Conservation (phyloP, 192 early-diverging fungal species). For the Gryganskiella cystojenkinii region DNA sequence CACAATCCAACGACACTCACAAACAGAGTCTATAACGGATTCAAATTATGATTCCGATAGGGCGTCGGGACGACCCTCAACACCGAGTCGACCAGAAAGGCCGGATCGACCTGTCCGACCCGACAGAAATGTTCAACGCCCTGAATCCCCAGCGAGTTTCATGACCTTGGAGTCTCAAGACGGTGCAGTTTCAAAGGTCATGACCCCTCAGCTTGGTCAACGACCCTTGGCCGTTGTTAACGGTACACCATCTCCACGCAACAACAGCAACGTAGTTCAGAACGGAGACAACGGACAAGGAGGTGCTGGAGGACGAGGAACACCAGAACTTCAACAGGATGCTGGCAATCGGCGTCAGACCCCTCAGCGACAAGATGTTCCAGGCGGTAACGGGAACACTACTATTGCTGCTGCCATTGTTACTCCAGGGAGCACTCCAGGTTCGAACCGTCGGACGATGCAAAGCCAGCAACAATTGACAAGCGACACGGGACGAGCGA, state of each 20-base stretch:
- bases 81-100: conserved; percentile 22
- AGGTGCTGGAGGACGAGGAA: too few relatives aligned
- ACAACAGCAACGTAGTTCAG: conserved; percentile 10
- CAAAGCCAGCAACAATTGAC: not conserved
- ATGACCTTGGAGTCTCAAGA: not conserved
- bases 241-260: conserved; percentile 18
- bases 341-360: too few relatives aligned
- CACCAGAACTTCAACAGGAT: too few relatives aligned
- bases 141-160: conserved; percentile 36
- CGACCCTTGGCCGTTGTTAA: conserved; percentile 8
- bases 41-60: conserved; percentile 17
- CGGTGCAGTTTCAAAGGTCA: not conserved
- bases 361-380: conserved; percentile 13
- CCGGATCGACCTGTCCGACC: conserved; percentile 32
- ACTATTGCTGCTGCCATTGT: not conserved
- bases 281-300: too few relatives aligned
- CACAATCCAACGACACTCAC: not conserved
- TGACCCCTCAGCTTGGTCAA: conserved; percentile 25
- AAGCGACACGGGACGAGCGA: not conserved
- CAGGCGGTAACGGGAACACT: conserved; percentile 18
- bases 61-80: conserved; percentile 5
- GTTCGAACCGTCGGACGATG: conserved; percentile 16
- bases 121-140: conserved; percentile 19
- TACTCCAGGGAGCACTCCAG: not conserved
- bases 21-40: not conserved